Evolutionary conservation across 2,329 filamentous ascomycete species (phyloP).

Genomic region (Grosmannia clavigera): DNA sequence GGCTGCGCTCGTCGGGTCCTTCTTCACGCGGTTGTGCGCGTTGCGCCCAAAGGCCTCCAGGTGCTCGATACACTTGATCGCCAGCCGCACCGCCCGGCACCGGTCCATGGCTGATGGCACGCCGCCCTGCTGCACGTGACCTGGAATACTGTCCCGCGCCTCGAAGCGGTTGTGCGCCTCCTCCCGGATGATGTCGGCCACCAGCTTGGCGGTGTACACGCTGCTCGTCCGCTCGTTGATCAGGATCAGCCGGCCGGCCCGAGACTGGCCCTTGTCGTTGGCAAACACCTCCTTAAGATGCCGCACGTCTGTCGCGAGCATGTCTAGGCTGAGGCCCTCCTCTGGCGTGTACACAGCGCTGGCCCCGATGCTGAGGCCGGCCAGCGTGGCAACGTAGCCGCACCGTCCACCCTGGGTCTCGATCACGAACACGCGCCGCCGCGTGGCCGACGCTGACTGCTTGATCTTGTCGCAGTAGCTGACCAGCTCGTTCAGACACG

Average conservation of each 20-base stretch:
- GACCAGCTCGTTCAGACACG: slow-evolving; percentile 88
- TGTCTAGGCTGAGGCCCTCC: slow-evolving; percentile 86
- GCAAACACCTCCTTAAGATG: slow-evolving; percentile 78
- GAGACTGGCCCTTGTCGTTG: slow-evolving; percentile 74
- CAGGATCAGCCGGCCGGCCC: slow-evolving; percentile 88
- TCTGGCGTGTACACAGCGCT: slow-evolving; percentile 93
- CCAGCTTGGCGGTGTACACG: slow-evolving; percentile 84
- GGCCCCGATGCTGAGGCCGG: slow-evolving; percentile 83
- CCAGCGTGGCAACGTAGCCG: slow-evolving; percentile 85
- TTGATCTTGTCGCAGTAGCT: slow-evolving; percentile 96
- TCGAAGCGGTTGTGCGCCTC: slow-evolving; percentile 90
- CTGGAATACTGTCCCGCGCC: slow-evolving; percentile 78
- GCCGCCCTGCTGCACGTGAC: slow-evolving; percentile 89
- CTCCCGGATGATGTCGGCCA: slow-evolving; percentile 90
- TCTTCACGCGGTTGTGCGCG: slow-evolving; percentile 53
- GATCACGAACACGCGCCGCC: slow-evolving; percentile 90
- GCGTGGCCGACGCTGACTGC: slow-evolving; percentile 87
- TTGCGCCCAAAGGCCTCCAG: slow-evolving; percentile 65
- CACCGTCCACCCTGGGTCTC: slow-evolving; percentile 94
- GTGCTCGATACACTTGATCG: slow-evolving; percentile 89
- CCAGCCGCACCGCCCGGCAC: slow-evolving; percentile 78
- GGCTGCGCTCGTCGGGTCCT: slow-evolving; percentile 58
- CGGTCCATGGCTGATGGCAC: slow-evolving; percentile 94
- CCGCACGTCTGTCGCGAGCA: slow-evolving; percentile 81
- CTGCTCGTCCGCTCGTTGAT: slow-evolving; percentile 88